A percentile compares a stretch with the other conserved stretches of the same genome.
phyloP scores from a whole-genome alignment of 2,329 filamentous ascomycete species.

The Boeremia exigua region DNA sequence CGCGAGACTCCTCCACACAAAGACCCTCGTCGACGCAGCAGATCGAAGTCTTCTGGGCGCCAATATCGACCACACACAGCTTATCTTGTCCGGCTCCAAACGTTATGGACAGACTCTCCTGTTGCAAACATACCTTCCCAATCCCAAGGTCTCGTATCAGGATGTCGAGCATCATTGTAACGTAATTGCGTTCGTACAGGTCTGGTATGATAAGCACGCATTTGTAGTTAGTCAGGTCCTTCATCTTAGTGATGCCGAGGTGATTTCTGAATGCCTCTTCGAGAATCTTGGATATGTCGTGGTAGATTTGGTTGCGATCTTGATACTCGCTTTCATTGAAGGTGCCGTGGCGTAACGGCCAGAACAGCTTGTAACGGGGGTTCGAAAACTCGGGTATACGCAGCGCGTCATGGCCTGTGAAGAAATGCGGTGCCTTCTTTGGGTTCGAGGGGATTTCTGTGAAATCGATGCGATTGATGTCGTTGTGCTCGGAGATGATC shows the following conservation, averaged over 20 bases:
- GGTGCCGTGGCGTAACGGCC: constrained; percentile 86
- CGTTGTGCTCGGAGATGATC: constrained; percentile 91
- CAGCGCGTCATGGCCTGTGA: constrained; percentile 81
- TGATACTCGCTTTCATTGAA: constrained; percentile 90
- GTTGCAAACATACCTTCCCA: constrained; percentile 87
- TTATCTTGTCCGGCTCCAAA: constrained; percentile 95
- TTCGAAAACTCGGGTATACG: constrained; percentile 88
- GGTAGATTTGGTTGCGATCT: constrained; percentile 78
- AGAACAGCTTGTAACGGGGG: constrained; percentile 89
- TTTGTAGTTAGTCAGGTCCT: constrained; percentile 87
- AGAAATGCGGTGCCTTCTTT: constrained; percentile 72
- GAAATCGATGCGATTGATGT: constrained; percentile 93
- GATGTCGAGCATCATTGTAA: constrained; percentile 82
- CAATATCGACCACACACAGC: constrained; percentile 93
- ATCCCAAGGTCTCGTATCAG: constrained; percentile 91
- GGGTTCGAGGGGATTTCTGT: constrained; percentile 74
- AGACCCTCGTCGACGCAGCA: constrained; percentile 97
- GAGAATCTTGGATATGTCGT: constrained; percentile 86
- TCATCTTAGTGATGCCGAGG: constrained; percentile 76
- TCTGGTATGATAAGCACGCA: constrained; percentile 98
- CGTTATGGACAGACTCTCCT: constrained; percentile 92
- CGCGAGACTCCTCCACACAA: constrained; percentile 89
- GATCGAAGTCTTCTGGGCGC: constrained; percentile 95
- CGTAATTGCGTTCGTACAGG: constrained; percentile 92
- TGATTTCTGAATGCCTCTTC: constrained; percentile 88